phyloP scores from a whole-genome alignment of 2,329 filamentous ascomycete species.

The Arthrobotrys pseudoclavata region DNA sequence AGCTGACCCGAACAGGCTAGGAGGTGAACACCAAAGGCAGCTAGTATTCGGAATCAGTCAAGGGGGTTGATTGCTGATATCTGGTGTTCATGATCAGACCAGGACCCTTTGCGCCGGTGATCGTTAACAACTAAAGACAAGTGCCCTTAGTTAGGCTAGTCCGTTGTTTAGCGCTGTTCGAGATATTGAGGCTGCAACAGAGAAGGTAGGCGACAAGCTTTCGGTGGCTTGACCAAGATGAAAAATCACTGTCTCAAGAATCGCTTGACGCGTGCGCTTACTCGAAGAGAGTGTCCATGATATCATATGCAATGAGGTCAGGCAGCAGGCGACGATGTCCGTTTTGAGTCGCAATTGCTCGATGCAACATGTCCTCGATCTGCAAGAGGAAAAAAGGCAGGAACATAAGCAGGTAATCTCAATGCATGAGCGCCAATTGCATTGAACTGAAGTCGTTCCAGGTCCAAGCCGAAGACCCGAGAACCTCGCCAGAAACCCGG shows the following conservation, averaged over 20 bases:
- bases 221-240: slow-evolving; percentile 32
- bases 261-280: slow-evolving; percentile 53
- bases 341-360: slow-evolving; percentile 23
- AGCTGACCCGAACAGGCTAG: slow-evolving; percentile 50
- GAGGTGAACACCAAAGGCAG: slow-evolving; percentile 46
- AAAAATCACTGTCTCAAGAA: slow-evolving; percentile 52
- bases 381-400: slow-evolving; percentile 39
- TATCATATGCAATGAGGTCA: slow-evolving; percentile 51
- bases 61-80: slow-evolving; percentile 46
- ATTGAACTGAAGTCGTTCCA: slow-evolving; percentile 16
- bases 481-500: slow-evolving; percentile 36
- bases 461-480: slow-evolving; percentile 42
- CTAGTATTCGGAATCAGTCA: slow-evolving; percentile 44
- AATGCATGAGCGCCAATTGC: slow-evolving; percentile 21
- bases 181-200: slow-evolving; percentile 41
- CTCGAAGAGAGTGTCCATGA: slow-evolving; percentile 36
- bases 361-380: slow-evolving; percentile 34
- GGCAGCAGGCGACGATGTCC: slow-evolving; percentile 24
- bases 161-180: slow-evolving; percentile 24
- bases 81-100: slow-evolving; percentile 35
- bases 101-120: slow-evolving; percentile 36
- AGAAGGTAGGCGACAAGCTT: slow-evolving; percentile 30
- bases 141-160: slow-evolving; percentile 55
- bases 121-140: slow-evolving; percentile 48
- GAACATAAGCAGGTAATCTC: slow-evolving; percentile 24